phyloP scores from a whole-genome alignment of 768 basidiomycete species.

The Mycena chlorophos region DNA sequence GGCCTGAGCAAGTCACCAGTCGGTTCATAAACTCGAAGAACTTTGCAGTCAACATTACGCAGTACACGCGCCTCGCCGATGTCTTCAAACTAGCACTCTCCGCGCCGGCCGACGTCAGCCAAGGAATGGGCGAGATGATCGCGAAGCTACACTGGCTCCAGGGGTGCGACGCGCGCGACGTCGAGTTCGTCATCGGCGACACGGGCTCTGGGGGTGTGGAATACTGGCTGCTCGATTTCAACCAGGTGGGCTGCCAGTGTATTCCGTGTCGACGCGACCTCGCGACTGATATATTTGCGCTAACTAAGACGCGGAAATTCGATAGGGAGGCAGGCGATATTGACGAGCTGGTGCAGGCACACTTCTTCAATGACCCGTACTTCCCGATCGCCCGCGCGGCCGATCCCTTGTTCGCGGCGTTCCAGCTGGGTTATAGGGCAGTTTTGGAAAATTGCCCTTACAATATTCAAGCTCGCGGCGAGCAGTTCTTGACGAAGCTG shows the following conservation, averaged over 20 bases:
- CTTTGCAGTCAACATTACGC: not conserved
- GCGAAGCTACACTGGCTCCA: not conserved
- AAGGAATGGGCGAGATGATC: not conserved
- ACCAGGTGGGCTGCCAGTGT: not conserved
- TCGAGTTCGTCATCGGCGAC: not conserved
- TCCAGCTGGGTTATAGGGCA: not conserved
- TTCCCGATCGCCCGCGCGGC: not conserved
- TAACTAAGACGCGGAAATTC: not conserved
- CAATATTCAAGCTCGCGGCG: not conserved
- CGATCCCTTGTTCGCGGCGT: not conserved
- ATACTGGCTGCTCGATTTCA: not conserved
- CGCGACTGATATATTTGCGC: not conserved
- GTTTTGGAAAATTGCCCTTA: not conserved
- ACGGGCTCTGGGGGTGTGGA: not conserved
- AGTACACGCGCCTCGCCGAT: not conserved
- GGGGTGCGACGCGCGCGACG: not conserved
- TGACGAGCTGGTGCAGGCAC: not conserved
- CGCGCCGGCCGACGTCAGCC: not conserved
- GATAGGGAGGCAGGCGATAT: not conserved
- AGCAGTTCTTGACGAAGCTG: not conserved
- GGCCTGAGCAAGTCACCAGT: not conserved
- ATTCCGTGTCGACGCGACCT: not conserved
- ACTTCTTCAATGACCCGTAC: conserved; percentile 1
- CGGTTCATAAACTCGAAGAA: conserved; percentile 1
- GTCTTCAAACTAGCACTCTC: not conserved